Base-by-base conservation (phyloP, 345 rosid genomes). In the Pseudoturritis turrita region DNA sequence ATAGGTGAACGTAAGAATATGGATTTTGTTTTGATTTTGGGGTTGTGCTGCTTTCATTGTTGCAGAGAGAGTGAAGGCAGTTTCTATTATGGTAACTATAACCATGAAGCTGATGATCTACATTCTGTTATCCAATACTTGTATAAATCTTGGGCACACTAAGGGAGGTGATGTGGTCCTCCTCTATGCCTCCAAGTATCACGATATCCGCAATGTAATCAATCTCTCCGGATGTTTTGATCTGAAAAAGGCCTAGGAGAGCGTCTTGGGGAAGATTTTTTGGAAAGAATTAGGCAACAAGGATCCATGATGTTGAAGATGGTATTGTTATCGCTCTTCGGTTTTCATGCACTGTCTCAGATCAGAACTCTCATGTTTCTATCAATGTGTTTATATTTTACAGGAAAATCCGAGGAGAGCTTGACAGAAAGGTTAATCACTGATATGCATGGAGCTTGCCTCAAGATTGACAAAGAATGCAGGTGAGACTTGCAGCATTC, bases 31-130 rank as follows among this genome's bases (percentile, higher is more conserved):
- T 25, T 46, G 37, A n/a, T 21, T 33, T 45, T 52, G 0, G 10
- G 21, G n/a, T 26, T 26, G 29, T 23, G 53, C 10, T 1, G 12
- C 1, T 46, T 54, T 11, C 66, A 17, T 53, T 54, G 77, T 79
- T 73, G 14, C 78, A 88, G 96, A 82, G 94, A 87, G 81, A 93
- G 97, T 77, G 96, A 89, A 83, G 97, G 96, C 52, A 71, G 78
- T 57, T 93, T 90, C 82, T 77, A 75, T 61, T 88, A 78, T 62
- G 92, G 89, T 50, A 84, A 87, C 81, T 90, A 88, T 18, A 77
- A 68, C 63, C 46, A 88, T 78, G 96, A 93, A 81, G 88, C 83
- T 29, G 96, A 93, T 68, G 98, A 90, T 78, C 74, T 93, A 22
- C 86, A 22, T 52, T 59, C 96, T 14, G 82, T 89, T 21, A 72